A percentile compares a stretch with the other conserved stretches of the same genome.
Evolutionary conservation across 495 filamentous ascomycete species (phyloP).

Genomic region (Penicillium waksmanii): DNA sequence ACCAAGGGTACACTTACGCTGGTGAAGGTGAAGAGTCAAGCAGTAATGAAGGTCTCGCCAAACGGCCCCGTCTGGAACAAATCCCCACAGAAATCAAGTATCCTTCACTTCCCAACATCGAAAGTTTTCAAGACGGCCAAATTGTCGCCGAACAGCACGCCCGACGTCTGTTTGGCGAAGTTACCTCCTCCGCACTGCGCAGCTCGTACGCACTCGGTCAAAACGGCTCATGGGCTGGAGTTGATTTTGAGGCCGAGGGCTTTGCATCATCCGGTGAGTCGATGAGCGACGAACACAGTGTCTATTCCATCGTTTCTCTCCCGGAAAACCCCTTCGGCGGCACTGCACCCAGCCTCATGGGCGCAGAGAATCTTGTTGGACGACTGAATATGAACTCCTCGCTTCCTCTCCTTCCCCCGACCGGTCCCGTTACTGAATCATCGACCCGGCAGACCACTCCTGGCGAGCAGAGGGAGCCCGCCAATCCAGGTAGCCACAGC

Average conservation of each 20-base stretch:
- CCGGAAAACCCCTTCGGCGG: constrained; percentile 42
- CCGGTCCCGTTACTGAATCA: constrained; percentile 38
- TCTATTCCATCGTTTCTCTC: constrained; percentile 48
- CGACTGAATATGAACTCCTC: constrained; percentile 69
- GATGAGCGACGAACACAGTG: constrained; percentile 44
- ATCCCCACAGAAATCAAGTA: constrained; percentile 41
- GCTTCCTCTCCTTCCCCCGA: constrained; percentile 37
- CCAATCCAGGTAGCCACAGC: constrained; percentile 25
- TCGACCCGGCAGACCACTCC: constrained; percentile 41
- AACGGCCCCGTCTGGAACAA: constrained; percentile 41
- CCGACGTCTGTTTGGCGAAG: constrained; percentile 78
- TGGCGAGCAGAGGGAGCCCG: constrained; percentile 24
- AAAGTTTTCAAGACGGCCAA: constrained; percentile 42
- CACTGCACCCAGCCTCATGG: constrained; percentile 62
- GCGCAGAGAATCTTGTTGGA: constrained; percentile 68
- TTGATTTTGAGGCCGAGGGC: constrained; percentile 34
- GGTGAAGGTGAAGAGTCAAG: constrained; percentile 31
- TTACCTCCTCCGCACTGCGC: constrained; percentile 68
- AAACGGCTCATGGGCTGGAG: constrained; percentile 30
- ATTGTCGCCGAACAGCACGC: constrained; percentile 33
- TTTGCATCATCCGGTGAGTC: constrained; percentile 52
- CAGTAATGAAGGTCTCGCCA: constrained; percentile 43
- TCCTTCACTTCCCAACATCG: constrained; percentile 48
- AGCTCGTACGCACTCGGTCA: constrained; percentile 61
- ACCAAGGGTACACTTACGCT: constrained; percentile 30